Evolutionary conservation across 768 basidiomycete genomes (phyloP), one percentile per base, ranked within the genome.

Genomic region (Floccularia luteovirens): DNA sequence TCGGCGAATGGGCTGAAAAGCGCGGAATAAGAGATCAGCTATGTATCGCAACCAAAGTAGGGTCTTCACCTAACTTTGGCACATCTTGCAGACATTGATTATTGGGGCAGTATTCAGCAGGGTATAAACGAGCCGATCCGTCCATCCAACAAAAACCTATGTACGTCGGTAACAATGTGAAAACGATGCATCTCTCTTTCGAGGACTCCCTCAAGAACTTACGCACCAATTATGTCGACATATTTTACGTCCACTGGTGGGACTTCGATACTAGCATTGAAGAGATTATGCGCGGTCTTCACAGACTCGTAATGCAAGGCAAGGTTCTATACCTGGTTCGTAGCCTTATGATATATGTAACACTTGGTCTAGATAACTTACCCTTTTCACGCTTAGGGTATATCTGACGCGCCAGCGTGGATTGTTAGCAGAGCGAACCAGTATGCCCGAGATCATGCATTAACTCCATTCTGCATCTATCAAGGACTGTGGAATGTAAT

Each of bases 221-320:
- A 1, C 54, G 66, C 22, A 72, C 67, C 0, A 48, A 52, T 2
- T 72, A 71, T 41, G 67, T 73, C 45, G 74, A 77, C 44, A 48
- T 74, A 28, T 51, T 70, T 6, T 72, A 70, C 47, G 37, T 70
- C 2, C 67, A 72, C 42, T 67, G 59, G 58, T 74, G 75, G 75
- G 76, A 79, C 48, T 76, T 60, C 44, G 54, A 62, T 11, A 74
- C 72, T 7, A 59, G 61, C 12, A 60, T 80, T 34, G 67, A 72
- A 46, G 79, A 82, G 54, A 54, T 79, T 22, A 77, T 81, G 75
- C 62, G 68, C 34, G 55, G 60, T 3, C 56, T 82, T 4, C 72
- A 81, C 47, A 61, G 61, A 16, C 63, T 80, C 27, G 70, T 80
- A 34, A 52, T 56, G 5, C 49, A 58, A 17, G 68, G 78, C 13